Base-by-base conservation (phyloP, 768 basidiomycete species). In the Tricholoma saponaceum region DNA sequence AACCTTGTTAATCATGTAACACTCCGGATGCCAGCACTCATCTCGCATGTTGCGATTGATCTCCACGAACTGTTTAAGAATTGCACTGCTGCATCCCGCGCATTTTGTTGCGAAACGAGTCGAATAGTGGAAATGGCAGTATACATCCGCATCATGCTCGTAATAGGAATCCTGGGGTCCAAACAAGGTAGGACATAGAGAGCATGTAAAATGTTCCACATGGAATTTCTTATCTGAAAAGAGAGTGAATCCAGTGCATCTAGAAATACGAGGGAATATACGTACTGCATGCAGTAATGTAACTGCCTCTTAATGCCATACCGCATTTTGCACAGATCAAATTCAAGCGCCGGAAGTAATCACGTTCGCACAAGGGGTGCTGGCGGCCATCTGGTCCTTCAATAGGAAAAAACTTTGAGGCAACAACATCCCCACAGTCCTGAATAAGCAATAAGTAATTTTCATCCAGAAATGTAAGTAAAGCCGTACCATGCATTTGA, bases 1-100 rank as follows among this genome's bases (percentile, higher is more conserved):
- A 61, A 96, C 95, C 82, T 98, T 98, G 75, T 98, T 96, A 64
- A 99, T 98, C 96, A 98, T 98, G 73, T 98, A 98, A 72, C 97
- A 99, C 72, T 99, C 97, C 55, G 97, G 97, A 80, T 99, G 97
- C 96, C 97, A 99, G 68, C 96, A 98, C 76, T 99, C 97, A 74
- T 99, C 95, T 62, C 88, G 82, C 83, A 91, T 92, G 74, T 98
- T 98, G 59, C 97, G 84, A 68, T 99, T 98, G 74, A 99, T 98
- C 76, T 99, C 97, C 60, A 99, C 97, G 67, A 98, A 99, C 72
- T 99, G 97, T 76, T 99, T 99, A 64, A 99, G 76, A 60, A 99
- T 99, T 16, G 97, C 97, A 58, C 89, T 97, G 64, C 86, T 91
- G 74, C 97, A 99, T 5, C 97, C 97, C 0, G 94, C 95, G 69